Conservation (phyloP, 169 alveolate genomes). For the Cryptosporidium meleagridis region DNA sequence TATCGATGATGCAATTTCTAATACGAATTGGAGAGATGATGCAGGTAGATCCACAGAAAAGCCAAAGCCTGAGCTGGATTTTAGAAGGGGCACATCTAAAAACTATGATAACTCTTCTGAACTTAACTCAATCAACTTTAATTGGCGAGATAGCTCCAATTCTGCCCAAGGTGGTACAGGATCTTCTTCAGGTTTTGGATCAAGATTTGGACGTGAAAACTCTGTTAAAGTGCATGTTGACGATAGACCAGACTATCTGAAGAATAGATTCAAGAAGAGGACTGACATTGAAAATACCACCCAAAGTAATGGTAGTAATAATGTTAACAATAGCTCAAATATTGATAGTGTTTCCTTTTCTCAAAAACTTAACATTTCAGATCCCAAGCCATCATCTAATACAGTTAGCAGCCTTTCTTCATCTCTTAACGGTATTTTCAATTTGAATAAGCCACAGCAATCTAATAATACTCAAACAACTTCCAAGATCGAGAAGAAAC, state of each 20-base stretch:
- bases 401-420: background rate
- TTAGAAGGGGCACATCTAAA: conserved; percentile 34
- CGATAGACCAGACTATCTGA: conserved; percentile 62
- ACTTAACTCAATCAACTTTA: background rate
- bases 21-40: conserved; percentile 66
- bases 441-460: background rate
- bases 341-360: background rate
- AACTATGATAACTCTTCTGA: background rate
- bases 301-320: background rate
- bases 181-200: conserved; percentile 16
- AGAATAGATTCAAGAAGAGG: conserved; percentile 49
- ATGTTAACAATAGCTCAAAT: background rate
- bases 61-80: conserved; percentile 25
- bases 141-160: conserved; percentile 40
- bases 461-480: background rate
- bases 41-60: conserved; percentile 40
- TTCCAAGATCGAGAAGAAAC: conserved; percentile 19
- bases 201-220: conserved; percentile 17
- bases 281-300: background rate
- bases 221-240: conserved; percentile 33
- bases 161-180: conserved; percentile 2
- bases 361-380: background rate
- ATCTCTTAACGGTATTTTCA: background rate
- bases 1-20: conserved; percentile 25
- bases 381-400: background rate